Evolutionary conservation across 805 yeast genomes (phyloP), one percentile per base, ranked within the genome.

Genomic region (Nematodospora valgi): DNA sequence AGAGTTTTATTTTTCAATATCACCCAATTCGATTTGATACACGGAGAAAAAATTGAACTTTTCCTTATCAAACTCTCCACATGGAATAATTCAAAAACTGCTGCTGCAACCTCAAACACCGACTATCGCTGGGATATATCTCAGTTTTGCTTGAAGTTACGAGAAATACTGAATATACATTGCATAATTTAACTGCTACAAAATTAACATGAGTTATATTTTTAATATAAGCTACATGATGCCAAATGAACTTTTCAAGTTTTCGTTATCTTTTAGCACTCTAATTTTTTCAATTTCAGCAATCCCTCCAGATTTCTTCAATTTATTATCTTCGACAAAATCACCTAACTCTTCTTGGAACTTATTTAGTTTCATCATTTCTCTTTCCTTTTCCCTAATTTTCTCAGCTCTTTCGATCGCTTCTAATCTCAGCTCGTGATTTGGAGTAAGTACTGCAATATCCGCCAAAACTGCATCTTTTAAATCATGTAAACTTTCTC

Each of bases 321-420:
- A 67, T 51, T 73, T 83, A 19, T 76, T 72, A 27, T 80, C 91
- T 5, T 72, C 89, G 6, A 91, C 96, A 67, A 87, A 91, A 14
- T 76, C 82, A 2, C 81, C 93, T 5, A 91, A 63, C 53, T 91
- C 98, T 40, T 84, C 88, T 53, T 83, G 86, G 51, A 91, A 91
- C 35, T 80, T 82, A 43, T 78, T 82, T 16, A 63, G 54, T 29
- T 64, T 60, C 41, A 76, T 61, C 43, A 79, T 60, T 39, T 73
- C 80, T 38, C 74, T 72, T 51, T 86, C 95, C 45, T 72, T 78
- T 48, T 78, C 78, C 50, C 97, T 72, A 17, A 87, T 52, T 50
- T 79, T 79, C 49, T 91, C 97, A 0, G 97, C 96, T 40, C 77
- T 80, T 47, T 78, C 83, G 23, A 93, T 84, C 0, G 99, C 99